phyloP scores from a whole-genome alignment of 2,329 filamentous ascomycete species.

The Calonectria honghensis region DNA sequence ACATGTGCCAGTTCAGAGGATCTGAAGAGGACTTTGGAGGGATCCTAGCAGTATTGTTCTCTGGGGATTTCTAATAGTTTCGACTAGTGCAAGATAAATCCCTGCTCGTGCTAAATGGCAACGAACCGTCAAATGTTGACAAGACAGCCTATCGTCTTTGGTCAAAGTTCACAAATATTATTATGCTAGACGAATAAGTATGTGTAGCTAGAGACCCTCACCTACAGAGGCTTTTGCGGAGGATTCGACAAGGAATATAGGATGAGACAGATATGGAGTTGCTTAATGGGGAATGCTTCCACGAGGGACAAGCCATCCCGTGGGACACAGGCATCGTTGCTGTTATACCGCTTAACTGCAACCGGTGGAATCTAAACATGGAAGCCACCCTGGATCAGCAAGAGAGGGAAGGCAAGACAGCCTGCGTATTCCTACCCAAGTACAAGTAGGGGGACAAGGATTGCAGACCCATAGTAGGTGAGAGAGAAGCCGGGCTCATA shows the following conservation, averaged over 20 bases:
- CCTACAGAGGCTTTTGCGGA: background rate
- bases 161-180: conserved; percentile 4
- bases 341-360: conserved; percentile 5
- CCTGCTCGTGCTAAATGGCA: background rate
- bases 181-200: conserved; percentile 26
- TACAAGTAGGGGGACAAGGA: background rate
- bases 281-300: background rate
- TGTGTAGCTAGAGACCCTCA: background rate
- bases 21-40: background rate
- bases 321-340: background rate
- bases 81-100: background rate
- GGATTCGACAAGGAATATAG: conserved; percentile 22
- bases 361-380: conserved; percentile 12
- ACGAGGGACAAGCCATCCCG: background rate
- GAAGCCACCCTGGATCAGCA: background rate
- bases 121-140: too few relatives aligned
- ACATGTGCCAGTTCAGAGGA: background rate
- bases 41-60: background rate
- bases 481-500: background rate
- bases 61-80: conserved; percentile 20
- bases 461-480: background rate
- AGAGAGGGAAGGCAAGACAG: background rate
- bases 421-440: background rate
- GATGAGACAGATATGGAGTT: background rate
- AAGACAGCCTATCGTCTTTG: background rate